A percentile compares a stretch with the other conserved stretches of the same genome.
Evolutionary conservation across 148 eudicot genomes (phyloP).

Genomic region (Chenopodium formosanum): DNA sequence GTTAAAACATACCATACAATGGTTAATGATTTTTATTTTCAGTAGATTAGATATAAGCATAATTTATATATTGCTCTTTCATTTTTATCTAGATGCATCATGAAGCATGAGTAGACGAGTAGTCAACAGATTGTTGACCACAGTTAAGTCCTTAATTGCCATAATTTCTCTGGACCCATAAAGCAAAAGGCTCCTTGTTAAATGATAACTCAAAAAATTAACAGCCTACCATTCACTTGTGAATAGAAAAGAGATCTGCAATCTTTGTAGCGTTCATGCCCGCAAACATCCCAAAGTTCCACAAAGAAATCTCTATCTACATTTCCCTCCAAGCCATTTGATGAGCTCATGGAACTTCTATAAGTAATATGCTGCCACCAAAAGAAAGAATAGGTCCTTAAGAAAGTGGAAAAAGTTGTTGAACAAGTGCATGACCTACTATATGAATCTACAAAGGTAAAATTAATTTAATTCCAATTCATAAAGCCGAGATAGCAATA

Average conservation of each 20-base stretch:
- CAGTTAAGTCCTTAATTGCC: neutral
- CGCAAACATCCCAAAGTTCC: conserved; percentile 90
- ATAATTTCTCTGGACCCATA: neutral
- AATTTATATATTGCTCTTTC: neutral
- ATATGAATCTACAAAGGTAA: neutral
- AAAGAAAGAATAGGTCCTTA: conserved; percentile 8
- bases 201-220: conserved; percentile 2
- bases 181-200: neutral
- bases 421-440: neutral
- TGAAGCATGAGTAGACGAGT: neutral
- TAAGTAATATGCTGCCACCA: conserved; percentile 61
- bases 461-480: neutral
- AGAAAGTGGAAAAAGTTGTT: neutral
- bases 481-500: neutral
- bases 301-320: conserved; percentile 77
- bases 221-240: conserved; percentile 65
- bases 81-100: neutral
- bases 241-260: conserved; percentile 87
- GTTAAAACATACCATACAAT: neutral
- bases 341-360: conserved; percentile 65
- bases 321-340: conserved; percentile 62
- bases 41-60: neutral
- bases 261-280: conserved; percentile 86
- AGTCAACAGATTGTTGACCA: neutral
- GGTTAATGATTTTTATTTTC: no score